Evolutionary conservation across 257 asterid genomes (phyloP).

Genomic region (Oldenlandia corymbosa): DNA sequence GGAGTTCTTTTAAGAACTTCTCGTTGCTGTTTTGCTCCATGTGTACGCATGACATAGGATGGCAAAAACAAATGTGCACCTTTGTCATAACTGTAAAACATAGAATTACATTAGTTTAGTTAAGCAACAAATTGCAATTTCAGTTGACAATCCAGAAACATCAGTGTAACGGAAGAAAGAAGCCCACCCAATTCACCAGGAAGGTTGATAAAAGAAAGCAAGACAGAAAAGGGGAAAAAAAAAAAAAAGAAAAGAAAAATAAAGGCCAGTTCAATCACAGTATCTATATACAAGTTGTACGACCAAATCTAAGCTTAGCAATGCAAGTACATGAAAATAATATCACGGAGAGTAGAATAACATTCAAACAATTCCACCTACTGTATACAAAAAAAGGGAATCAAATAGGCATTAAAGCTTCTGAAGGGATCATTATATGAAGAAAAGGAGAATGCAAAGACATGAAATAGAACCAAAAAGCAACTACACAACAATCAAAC

Average conservation of each 20-base stretch:
- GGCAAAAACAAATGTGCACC: conserved; percentile 94
- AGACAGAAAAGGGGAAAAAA: conserved; percentile 6
- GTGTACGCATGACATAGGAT: conserved; percentile 94
- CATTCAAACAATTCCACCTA: too few relatives aligned
- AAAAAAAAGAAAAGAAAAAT: too few relatives aligned
- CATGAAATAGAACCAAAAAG: neutral
- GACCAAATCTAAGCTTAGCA: neutral
- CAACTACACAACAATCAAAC: neutral
- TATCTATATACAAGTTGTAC: conserved; percentile 9
- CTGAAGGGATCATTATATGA: neutral
- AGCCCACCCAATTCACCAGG: neutral
- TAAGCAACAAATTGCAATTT: neutral
- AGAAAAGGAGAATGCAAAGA: neutral
- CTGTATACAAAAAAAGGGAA: neutral
- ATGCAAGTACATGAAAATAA: neutral
- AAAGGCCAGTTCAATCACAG: too few relatives aligned
- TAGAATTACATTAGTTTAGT: neutral
- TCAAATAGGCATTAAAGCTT: neutral
- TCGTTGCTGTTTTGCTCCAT: conserved; percentile 90
- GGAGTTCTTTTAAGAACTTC: conserved; percentile 74
- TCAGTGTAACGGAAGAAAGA: too few relatives aligned
- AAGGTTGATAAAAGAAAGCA: neutral
- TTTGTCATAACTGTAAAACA: conserved; percentile 59
- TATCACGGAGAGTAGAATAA: too few relatives aligned
- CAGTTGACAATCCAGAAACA: neutral